Conservation (phyloP, 768 basidiomycete genomes). For the Tylopilus felleus region DNA sequence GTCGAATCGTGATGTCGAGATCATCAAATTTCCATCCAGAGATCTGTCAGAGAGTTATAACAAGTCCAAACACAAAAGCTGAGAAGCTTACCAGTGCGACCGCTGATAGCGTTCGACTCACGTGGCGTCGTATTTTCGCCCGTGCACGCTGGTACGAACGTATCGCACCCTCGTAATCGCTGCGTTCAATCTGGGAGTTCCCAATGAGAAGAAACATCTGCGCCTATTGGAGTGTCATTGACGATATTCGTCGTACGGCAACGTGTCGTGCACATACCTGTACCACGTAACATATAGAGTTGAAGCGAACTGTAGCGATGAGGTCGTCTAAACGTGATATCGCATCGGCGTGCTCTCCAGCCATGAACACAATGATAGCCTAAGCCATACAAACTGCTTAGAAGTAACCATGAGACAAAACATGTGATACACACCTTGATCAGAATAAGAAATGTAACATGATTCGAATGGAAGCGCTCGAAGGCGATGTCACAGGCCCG, state of each 20-base stretch:
- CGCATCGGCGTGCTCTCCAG: neutral
- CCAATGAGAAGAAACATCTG: neutral
- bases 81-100: neutral
- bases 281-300: neutral
- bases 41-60: neutral
- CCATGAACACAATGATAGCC: neutral
- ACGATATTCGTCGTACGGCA: neutral
- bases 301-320: neutral
- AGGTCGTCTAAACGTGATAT: neutral
- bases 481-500: conserved; percentile 3
- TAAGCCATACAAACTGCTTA: no score
- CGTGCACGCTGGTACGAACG: neutral
- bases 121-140: neutral
- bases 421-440: neutral
- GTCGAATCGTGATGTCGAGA: neutral
- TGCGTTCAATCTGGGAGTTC: neutral
- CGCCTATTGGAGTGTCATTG: neutral
- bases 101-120: neutral
- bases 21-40: neutral
- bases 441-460: neutral
- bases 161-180: neutral
- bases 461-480: neutral
- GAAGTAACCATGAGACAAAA: neutral
- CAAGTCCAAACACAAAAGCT: neutral
- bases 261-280: neutral